Base-by-base conservation (phyloP, 495 filamentous ascomycete species). In the Penicillium atrosanguineum region DNA sequence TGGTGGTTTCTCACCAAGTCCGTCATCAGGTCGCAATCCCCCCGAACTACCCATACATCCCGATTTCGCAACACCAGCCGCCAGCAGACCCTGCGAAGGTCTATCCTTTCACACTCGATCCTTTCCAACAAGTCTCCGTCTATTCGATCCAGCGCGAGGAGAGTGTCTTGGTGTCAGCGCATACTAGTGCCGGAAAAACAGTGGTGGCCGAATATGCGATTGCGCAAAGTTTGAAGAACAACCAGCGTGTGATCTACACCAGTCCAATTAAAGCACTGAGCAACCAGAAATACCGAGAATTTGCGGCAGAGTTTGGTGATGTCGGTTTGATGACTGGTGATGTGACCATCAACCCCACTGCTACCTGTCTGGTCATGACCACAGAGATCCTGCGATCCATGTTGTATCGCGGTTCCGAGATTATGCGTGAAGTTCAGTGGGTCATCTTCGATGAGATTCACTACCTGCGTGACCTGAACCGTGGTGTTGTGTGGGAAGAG, bases 301-400 rank as follows among this genome's bases (percentile, higher is more conserved):
- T 98, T 69, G 81, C 83, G 36, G 91, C 87, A 31, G 91, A 96
- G 48, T 98, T 98, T 73, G 91, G 91, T 38, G 94, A 98, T 69
- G 94, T 96, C 50, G 94, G 94, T 34, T 77, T 98, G 54, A 98
- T 98, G 94, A 98, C 94, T 4, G 94, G 94, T 60, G 94, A 98
- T 81, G 95, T 95, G 52, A 98, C 94, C 25, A 98, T 97, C 73
- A 98, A 98, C 63, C 95, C 95, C 34, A 97, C 94, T 2, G 94
- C 94, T 39, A 96, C 91, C 37, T 97, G 94, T 71, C 82, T 98
- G 49, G 94, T 98, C 60, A 98, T 98, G 94, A 98, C 94, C 4
- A 98, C 94, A 7, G 94, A 98, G 80, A 98, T 98, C 89, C 73
- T 98, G 59, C 86, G 94, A 43, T 97, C 94, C 6, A 98, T 98